Percentiles rank a stretch among this genome's conserved stretches.
phyloP scores from a whole-genome alignment of 164 flowering plant species.

The Liriodendron chinense region DNA sequence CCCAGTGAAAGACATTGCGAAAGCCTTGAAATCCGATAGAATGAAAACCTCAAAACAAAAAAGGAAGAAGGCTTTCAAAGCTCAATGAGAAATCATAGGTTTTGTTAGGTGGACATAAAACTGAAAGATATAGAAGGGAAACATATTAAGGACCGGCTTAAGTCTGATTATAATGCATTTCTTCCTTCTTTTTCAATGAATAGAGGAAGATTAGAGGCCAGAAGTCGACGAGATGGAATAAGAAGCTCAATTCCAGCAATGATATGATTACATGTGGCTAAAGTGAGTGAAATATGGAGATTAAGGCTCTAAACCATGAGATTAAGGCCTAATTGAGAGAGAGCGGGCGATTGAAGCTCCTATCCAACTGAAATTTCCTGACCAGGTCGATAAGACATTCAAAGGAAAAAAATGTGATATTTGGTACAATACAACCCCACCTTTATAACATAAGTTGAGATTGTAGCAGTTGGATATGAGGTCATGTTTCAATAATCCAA shows the following conservation, averaged over 20 bases:
- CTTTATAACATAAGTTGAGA: too few relatives aligned
- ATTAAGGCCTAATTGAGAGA: neutral
- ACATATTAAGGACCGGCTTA: neutral
- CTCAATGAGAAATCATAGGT: neutral
- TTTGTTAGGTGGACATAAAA: too few relatives aligned
- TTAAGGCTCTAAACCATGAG: neutral
- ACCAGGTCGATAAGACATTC: neutral
- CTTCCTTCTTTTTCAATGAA: neutral
- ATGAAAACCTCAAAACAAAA: too few relatives aligned
- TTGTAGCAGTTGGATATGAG: too few relatives aligned
- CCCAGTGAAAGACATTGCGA: slow-evolving; percentile 48
- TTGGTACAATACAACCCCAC: neutral
- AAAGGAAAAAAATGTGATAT: neutral
- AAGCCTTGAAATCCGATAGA: too few relatives aligned
- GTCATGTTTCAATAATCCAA: too few relatives aligned
- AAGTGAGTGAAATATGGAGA: neutral
- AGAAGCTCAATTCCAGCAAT: slow-evolving; percentile 5
- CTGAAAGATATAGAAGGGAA: neutral
- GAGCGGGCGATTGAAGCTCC: slow-evolving; percentile 2
- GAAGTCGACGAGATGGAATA: slow-evolving; percentile 8
- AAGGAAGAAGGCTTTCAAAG: neutral
- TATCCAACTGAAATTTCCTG: neutral
- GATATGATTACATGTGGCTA: slow-evolving; percentile 12
- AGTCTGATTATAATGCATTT: neutral
- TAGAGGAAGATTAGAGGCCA: slow-evolving; percentile 1